Conservation (phyloP, 768 basidiomycete genomes). For the Crassisporium funariophilum region DNA sequence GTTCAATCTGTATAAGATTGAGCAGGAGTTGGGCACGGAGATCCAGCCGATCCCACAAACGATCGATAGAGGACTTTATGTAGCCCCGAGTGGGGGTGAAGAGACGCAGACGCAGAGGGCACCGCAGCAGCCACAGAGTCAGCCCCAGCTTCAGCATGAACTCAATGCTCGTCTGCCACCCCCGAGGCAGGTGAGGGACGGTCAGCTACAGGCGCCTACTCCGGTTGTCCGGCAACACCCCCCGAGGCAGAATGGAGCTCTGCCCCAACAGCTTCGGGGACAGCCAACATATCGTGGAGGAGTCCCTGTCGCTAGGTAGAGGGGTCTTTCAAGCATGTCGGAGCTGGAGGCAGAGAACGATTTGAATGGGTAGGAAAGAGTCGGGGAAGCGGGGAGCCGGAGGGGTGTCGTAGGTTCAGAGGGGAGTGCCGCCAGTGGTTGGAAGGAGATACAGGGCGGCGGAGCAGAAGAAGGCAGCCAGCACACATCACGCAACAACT, state of each 20-base stretch:
- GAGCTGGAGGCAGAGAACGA: not conserved
- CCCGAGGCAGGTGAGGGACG: slow-evolving; percentile 19
- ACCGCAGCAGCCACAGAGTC: slow-evolving; percentile 35
- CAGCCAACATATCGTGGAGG: slow-evolving; percentile 40
- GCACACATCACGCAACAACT: too few relatives aligned
- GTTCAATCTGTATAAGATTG: slow-evolving; percentile 97
- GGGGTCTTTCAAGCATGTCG: not conserved
- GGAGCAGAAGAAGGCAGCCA: slow-evolving; percentile 10
- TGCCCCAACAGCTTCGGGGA: slow-evolving; percentile 24
- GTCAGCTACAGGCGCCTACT: not conserved
- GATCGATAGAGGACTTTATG: slow-evolving; percentile 93
- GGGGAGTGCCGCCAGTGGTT: slow-evolving; percentile 19
- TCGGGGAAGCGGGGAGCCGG: not conserved
- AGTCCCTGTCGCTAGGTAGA: slow-evolving; percentile 39
- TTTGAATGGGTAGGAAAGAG: not conserved
- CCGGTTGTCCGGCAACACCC: not conserved
- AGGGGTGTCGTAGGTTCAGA: slow-evolving; percentile 1
- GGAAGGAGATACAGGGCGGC: slow-evolving; percentile 28
- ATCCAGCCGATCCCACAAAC: slow-evolving; percentile 91
- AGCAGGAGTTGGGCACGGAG: slow-evolving; percentile 98
- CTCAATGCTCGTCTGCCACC: slow-evolving; percentile 16
- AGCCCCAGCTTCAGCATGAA: slow-evolving; percentile 25
- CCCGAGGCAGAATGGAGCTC: slow-evolving; percentile 17
- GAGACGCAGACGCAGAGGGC: slow-evolving; percentile 44
- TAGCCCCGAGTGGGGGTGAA: slow-evolving; percentile 67